These are phyloP conservation scores for Solanum chacoense DNA, from an alignment of 305 asterid species.

Conservation along the genomic window DNA sequence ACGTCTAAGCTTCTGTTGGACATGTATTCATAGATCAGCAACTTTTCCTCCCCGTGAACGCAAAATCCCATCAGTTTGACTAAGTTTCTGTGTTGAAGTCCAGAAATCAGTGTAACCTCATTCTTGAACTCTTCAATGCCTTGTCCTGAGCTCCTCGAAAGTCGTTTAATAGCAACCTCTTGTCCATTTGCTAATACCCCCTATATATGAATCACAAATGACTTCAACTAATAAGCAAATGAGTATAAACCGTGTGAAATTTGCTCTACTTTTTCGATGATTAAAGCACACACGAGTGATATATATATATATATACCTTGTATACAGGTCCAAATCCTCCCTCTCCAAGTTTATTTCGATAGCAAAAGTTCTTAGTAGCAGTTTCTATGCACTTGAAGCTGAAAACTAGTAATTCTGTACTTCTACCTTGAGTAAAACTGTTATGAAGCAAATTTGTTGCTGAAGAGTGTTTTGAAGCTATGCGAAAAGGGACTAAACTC, in stretches of 20 bases:
- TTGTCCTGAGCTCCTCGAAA: constrained; percentile 7
- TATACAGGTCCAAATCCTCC: constrained; percentile 7
- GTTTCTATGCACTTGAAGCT: constrained; percentile 1
- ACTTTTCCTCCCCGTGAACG: not conserved
- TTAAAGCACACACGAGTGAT: not conserved
- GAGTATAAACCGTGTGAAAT: not conserved
- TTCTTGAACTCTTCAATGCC: constrained; percentile 6
- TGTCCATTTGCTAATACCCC: constrained; percentile 1
- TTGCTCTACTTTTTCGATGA: too few species aligned
- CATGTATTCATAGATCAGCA: constrained; percentile 6
- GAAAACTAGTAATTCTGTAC: not conserved
- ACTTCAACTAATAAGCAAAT: not conserved
- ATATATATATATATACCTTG: not conserved
- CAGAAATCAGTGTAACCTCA: constrained; percentile 4
- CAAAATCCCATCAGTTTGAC: constrained; percentile 6
- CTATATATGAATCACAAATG: not conserved
- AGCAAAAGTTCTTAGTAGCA: not conserved
- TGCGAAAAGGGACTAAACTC: not conserved
- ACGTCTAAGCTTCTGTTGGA: constrained; percentile 2
- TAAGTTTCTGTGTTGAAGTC: constrained; percentile 8
- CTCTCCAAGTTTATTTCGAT: constrained; percentile 4
- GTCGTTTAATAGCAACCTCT: constrained; percentile 6
- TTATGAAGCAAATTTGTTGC: not conserved
- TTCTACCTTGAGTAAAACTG: not conserved
- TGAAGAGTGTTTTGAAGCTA: not conserved